Percentiles rank a stretch among this genome's conserved stretches.
Evolutionary conservation across 2,329 filamentous ascomycete genomes (phyloP).

Genomic region (Curvularia hawaiiensis): DNA sequence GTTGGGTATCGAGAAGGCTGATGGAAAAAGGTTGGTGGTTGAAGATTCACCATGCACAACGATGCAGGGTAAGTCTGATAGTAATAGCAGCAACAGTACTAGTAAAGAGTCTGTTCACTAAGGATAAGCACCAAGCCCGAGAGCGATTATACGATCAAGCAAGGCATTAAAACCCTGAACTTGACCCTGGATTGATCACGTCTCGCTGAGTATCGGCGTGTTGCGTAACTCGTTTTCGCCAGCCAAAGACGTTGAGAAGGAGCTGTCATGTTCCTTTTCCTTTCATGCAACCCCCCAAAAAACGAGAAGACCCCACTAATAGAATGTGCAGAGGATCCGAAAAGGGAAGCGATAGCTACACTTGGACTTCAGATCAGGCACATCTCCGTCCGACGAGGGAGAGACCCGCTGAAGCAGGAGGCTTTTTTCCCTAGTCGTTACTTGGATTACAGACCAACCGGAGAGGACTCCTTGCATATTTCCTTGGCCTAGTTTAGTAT

Average conservation of each 20-base stretch:
- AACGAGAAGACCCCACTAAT: background rate
- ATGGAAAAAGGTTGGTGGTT: background rate
- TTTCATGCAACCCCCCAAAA: background rate
- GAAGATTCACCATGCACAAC: background rate
- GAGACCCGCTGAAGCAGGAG: background rate
- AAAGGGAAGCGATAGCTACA: conserved; percentile 1
- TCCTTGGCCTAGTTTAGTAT: background rate
- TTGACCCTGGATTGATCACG: background rate
- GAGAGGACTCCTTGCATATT: conserved; percentile 6
- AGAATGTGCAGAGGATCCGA: background rate
- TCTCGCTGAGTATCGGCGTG: conserved; percentile 13
- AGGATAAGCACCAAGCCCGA: background rate
- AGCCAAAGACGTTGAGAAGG: background rate
- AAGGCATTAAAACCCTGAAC: conserved; percentile 1
- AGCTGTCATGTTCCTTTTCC: background rate
- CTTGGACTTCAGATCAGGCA: background rate
- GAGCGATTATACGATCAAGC: background rate
- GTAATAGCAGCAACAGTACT: background rate
- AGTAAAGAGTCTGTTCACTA: background rate
- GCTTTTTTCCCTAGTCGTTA: background rate
- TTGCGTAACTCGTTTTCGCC: conserved; percentile 5
- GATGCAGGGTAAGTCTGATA: background rate
- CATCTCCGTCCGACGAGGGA: background rate
- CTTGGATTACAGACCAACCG: conserved; percentile 2
- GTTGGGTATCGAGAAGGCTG: background rate